A percentile compares a stretch with the other conserved stretches of the same genome.
Conservation (phyloP, 2,329 filamentous ascomycete species). For the Lachnellula suecica region DNA sequence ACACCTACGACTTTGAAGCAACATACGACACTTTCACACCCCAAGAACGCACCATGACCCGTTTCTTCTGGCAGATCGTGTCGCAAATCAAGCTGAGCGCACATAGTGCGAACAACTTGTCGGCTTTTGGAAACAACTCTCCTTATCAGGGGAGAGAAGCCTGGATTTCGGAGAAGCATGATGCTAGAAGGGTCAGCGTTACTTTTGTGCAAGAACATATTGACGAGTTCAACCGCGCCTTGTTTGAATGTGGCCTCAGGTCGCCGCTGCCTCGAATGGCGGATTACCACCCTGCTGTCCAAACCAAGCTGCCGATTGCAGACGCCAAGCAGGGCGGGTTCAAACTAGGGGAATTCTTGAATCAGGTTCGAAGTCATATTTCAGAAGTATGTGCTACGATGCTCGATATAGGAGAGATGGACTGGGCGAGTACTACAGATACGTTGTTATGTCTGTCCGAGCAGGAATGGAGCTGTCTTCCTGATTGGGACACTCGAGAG, state of each 20-base stretch:
- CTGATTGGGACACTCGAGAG: conserved; percentile 50
- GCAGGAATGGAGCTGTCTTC: conserved; percentile 59
- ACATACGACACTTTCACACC: conserved; percentile 19
- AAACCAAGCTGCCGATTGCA: too few species aligned
- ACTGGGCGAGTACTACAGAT: conserved; percentile 26
- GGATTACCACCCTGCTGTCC: too few species aligned
- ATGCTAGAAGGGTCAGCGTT: not conserved
- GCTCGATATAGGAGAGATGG: not conserved
- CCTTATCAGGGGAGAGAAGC: not conserved
- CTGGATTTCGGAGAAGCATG: not conserved
- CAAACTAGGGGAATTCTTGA: not conserved
- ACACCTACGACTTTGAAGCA: conserved; percentile 5
- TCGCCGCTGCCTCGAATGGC: not conserved
- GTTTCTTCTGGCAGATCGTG: conserved; percentile 30
- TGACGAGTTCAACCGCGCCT: not conserved
- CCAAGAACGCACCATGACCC: conserved; percentile 31
- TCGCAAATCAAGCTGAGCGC: not conserved
- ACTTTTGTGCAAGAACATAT: not conserved
- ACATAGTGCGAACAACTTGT: not conserved
- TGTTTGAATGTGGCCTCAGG: too few species aligned
- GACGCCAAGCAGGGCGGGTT: too few species aligned
- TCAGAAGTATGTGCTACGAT: not conserved
- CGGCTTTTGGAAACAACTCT: not conserved
- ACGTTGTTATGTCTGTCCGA: conserved; percentile 49
- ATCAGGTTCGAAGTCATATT: not conserved